phyloP scores from a whole-genome alignment of 768 basidiomycete genomes.

The Cystobasidium onofrii region DNA sequence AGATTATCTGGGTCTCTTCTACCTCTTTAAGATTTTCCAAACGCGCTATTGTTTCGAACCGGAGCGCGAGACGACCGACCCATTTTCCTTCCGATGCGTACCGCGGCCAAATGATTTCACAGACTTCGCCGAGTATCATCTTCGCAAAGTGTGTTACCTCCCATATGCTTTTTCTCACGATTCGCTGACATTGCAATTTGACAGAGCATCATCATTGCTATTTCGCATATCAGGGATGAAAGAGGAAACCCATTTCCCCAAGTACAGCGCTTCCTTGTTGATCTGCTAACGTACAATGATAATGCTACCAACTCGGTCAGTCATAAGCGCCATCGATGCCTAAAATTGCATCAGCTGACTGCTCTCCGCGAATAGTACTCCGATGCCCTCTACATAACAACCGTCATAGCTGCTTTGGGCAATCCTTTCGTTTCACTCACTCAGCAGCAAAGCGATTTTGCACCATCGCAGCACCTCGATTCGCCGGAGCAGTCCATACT shows the following conservation, averaged over 20 bases:
- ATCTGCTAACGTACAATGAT: conserved; percentile 89
- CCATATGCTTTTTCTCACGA: no score
- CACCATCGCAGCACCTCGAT: conserved; percentile 45
- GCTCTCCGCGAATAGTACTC: conserved; percentile 57
- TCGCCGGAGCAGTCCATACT: conserved; percentile 49
- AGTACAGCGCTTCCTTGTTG: conserved; percentile 77
- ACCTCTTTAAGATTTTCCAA: conserved; percentile 88
- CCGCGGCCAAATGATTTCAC: conserved; percentile 91
- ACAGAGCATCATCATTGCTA: conserved; percentile 69
- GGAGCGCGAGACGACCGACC: conserved; percentile 62
- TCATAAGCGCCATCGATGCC: conserved; percentile 31
- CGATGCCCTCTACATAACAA: conserved; percentile 81
- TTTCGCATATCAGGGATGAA: conserved; percentile 77
- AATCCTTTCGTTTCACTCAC: conserved; percentile 57
- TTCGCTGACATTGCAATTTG: background rate
- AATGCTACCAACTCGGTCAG: conserved; percentile 81
- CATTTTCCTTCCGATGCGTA: conserved; percentile 80
- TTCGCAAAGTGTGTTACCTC: conserved; percentile 64
- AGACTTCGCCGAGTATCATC: conserved; percentile 84
- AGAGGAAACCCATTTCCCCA: conserved; percentile 77
- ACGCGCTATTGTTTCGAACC: conserved; percentile 63
- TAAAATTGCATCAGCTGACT: conserved; percentile 4
- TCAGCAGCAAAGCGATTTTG: conserved; percentile 44
- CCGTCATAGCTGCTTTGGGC: conserved; percentile 71
- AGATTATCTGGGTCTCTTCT: conserved; percentile 85